phyloP scores from a whole-genome alignment of 2,329 filamentous ascomycete species.

The Fusarium redolens region DNA sequence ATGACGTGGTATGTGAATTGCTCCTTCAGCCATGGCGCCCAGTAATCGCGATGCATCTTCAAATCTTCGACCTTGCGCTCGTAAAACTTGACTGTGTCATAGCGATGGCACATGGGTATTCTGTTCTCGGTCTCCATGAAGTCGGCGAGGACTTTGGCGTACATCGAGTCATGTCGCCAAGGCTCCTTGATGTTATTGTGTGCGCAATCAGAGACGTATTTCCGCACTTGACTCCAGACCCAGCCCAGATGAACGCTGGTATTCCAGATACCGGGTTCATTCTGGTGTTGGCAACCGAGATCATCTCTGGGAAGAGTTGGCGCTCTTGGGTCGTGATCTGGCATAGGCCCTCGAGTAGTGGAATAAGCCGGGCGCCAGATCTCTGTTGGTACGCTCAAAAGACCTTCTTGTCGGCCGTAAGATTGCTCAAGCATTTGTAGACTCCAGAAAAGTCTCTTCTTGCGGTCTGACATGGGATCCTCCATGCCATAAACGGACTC shows the following conservation, averaged over 20 bases:
- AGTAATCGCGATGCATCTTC: conserved; percentile 58
- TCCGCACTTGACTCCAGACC: conserved; percentile 61
- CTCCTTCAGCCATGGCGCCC: conserved; percentile 63
- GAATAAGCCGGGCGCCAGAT: conserved; percentile 53
- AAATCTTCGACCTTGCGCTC: conserved; percentile 60
- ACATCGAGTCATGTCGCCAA: conserved; percentile 64
- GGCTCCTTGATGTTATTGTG: conserved; percentile 61
- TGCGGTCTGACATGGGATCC: conserved; percentile 54
- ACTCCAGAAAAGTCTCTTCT: conserved; percentile 64
- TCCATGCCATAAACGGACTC: conserved; percentile 53
- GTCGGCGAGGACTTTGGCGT: conserved; percentile 61
- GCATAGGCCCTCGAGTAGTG: conserved; percentile 36
- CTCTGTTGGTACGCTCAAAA: conserved; percentile 56
- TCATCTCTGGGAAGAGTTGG: conserved; percentile 59
- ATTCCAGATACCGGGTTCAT: conserved; percentile 63
- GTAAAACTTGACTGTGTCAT: conserved; percentile 64
- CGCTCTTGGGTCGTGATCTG: conserved; percentile 47
- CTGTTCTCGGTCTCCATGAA: conserved; percentile 63
- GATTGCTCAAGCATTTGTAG: conserved; percentile 62
- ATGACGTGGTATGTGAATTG: conserved; percentile 66
- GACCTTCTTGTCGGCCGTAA: conserved; percentile 59
- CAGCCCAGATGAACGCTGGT: conserved; percentile 61
- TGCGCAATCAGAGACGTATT: conserved; percentile 61
- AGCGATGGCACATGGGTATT: conserved; percentile 62
- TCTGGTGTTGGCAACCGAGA: conserved; percentile 53